Evolutionary conservation across 345 rosid species (phyloP), one percentile per base, ranked within the genome.

Genomic region (Carallia pectinifolia): DNA sequence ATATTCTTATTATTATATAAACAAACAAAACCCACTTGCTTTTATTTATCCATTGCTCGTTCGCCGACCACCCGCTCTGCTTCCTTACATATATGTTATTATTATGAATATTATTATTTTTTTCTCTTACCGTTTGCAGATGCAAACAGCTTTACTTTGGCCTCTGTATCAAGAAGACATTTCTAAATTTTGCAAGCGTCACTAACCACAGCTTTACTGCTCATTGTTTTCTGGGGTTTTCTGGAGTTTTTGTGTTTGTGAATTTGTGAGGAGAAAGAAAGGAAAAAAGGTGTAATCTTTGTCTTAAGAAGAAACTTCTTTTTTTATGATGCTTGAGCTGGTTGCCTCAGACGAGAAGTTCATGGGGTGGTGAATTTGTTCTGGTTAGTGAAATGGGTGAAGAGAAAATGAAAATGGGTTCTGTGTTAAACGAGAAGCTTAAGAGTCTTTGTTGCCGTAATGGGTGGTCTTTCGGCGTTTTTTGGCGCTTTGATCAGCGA

Each of bases 401-500:
- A n/a, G 52, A 53, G 29, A 44, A 53, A 19, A 54, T 55, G 33
- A 23, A 64, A 48, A 72, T 67, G 69, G 66, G 65, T 62, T 33
- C 23, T n/a, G 23, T 62, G 40, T 58, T 80, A 53, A 90, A 85
- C 87, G 84, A 81, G 81, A 80, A 23, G 68, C 84, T 91, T 23
- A 81, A 81, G 84, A 79, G 71, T 48, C 85, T 91, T 68, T 94
- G 96, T 82, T 74, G 87, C 77, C 81, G 80, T 63, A 76, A 89
- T 84, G 96, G 96, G 16, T 94, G 97, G 98, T 90, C 90, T 80
- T 88, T 83, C 73, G 96, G 87, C 23, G 85, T 91, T 55, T 85
- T 87, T 56, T 94, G 98, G 98, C 34, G 90, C 67, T 83, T 83
- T 76, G 88, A 91, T 82, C 85, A 81, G 53, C 74, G 78, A 74